A percentile compares a stretch with the other conserved stretches of the same genome.
Conservation (phyloP, 257 asterid genomes). For the Solanum pinnatisectum region DNA sequence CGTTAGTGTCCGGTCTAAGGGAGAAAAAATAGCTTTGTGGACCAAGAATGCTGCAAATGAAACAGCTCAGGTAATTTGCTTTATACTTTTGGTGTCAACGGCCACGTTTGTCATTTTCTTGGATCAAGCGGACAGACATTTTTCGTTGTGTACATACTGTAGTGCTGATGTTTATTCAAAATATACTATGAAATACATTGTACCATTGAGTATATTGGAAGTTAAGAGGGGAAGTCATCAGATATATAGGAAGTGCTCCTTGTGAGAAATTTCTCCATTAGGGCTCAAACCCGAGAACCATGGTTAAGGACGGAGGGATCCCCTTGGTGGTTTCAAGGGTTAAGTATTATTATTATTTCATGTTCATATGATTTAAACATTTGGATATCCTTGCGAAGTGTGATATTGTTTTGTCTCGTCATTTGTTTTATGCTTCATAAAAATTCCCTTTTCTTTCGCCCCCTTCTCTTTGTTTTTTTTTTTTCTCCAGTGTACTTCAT, state of each 20-base stretch:
- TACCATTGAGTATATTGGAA: neutral
- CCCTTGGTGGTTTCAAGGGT: neutral
- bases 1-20: conserved; percentile 56
- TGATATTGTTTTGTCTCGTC: neutral
- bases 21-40: conserved; percentile 80
- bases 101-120: neutral
- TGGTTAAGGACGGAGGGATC: neutral
- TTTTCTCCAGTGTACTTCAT: neutral
- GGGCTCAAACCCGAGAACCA: neutral
- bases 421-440: neutral
- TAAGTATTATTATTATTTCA: neutral
- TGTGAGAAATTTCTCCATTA: neutral
- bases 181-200: neutral
- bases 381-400: neutral
- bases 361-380: neutral
- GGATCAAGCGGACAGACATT: neutral
- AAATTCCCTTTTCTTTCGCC: neutral
- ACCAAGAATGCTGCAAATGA: conserved; percentile 95
- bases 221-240: neutral
- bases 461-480: neutral
- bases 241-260: neutral
- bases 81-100: neutral
- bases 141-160: neutral
- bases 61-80: conserved; percentile 68
- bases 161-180: neutral